Evolutionary conservation across 495 filamentous ascomycete species (phyloP).

Genomic region (Xylaria scruposa): DNA sequence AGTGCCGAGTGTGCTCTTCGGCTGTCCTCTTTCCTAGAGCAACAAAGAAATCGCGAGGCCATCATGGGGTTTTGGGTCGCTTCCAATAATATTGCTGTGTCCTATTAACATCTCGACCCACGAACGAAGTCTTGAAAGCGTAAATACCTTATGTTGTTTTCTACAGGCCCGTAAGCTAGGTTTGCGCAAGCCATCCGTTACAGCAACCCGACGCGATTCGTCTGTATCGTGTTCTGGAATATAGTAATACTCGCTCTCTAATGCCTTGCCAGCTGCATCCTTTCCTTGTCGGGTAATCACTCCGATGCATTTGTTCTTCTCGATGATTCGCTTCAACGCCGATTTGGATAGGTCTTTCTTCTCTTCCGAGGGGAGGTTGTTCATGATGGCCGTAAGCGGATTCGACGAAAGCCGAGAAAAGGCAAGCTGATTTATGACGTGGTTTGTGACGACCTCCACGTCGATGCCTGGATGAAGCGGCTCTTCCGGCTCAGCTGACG

Average conservation of each 20-base stretch:
- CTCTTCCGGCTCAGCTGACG: constrained; percentile 37
- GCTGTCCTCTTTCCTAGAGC: not conserved
- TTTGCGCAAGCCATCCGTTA: constrained; percentile 83
- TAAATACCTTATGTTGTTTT: constrained; percentile 90
- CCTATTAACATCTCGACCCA: constrained; percentile 30
- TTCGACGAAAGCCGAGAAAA: constrained; percentile 94
- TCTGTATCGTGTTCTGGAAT: constrained; percentile 89
- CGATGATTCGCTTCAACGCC: constrained; percentile 72
- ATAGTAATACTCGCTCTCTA: constrained; percentile 98
- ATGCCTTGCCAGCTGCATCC: constrained; percentile 90
- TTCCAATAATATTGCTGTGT: constrained; percentile 93
- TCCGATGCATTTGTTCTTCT: constrained; percentile 76
- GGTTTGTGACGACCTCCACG: constrained; percentile 64
- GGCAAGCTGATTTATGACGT: constrained; percentile 93
- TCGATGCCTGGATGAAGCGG: constrained; percentile 31
- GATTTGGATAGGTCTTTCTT: constrained; percentile 62
- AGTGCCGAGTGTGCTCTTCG: not conserved
- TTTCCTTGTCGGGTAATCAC: constrained; percentile 91
- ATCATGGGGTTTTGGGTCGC: constrained; percentile 66
- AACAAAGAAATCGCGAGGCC: constrained; percentile 23
- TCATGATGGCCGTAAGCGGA: constrained; percentile 85
- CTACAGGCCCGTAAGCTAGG: constrained; percentile 86
- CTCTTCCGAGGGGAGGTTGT: constrained; percentile 76
- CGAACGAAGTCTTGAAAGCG: not conserved
- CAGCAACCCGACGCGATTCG: constrained; percentile 77